Base-by-base conservation (phyloP, 75 land plant genomes). In the Sequoiadendron giganteum region DNA sequence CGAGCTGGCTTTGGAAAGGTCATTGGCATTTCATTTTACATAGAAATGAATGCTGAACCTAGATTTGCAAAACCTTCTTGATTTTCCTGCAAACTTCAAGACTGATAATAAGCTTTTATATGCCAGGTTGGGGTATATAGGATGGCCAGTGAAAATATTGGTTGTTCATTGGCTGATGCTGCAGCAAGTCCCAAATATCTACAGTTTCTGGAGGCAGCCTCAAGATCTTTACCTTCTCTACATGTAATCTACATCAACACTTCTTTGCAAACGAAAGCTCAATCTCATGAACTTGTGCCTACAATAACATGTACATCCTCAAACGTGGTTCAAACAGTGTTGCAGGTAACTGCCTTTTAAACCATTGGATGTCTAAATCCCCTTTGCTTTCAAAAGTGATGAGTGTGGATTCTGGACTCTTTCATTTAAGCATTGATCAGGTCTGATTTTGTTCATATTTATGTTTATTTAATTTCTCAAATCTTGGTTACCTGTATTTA, bases 221-320 rank as follows among this genome's bases (percentile, higher is more conserved):
- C 96, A 39, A 86, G 10, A 38, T 91, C 90, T 38, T 81, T 89
- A 43, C 96, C 95, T 82, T 92, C 99, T 79, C 90, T 98, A 86
- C 99, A 98, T 91, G 99, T 98, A 39, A 86, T 98, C 65, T 98
- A 98, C 80, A 97, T 98, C 49, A 98, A 98, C 87, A 98, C 99
- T 28, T 96, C 99, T 81, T 88, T 98, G 21, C 95, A 95, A 89
- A 97, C 99, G 54, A 98, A 98, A 90, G 99, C 99, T 38, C 91
- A 91, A 81, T 91, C 97, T 49, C 99, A 98, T 92, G 95, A 98
- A 58, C 92, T 97, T 76, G 97, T 98, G 56, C 99, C 99, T 79
- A 98, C 99, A 76, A 96, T 98, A 34, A 97, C 99, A 11, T 98
- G 99, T 56, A 98, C 99, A 87, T 98, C 99, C 75, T 98, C 99